Evolutionary conservation across 2,329 filamentous ascomycete genomes (phyloP).

Genomic region (Botrytis fragariae): DNA sequence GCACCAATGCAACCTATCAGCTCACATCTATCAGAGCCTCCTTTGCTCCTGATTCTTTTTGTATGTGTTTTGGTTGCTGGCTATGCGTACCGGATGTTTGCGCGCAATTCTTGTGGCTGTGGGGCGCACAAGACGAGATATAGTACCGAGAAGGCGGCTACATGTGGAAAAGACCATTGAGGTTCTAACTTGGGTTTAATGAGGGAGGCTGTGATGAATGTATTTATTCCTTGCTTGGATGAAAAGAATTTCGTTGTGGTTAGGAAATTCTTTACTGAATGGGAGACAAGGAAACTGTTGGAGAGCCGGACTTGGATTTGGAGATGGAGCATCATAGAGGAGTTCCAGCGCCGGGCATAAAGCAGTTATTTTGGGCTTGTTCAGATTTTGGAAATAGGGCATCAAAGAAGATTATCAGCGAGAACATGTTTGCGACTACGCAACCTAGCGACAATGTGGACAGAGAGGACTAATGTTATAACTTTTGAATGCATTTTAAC

Average conservation of each 20-base stretch:
- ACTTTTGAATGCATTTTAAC: not conserved
- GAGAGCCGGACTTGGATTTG: not conserved
- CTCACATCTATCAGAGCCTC: not conserved
- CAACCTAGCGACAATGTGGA: not conserved
- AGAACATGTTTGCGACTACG: not conserved
- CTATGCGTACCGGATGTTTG: not conserved
- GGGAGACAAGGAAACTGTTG: not conserved
- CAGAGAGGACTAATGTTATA: not conserved
- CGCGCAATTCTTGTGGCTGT: not conserved
- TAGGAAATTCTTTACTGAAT: not conserved
- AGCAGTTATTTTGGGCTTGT: not conserved
- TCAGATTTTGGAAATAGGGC: not conserved
- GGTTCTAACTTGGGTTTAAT: not conserved
- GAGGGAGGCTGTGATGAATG: not conserved
- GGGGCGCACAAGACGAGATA: not conserved
- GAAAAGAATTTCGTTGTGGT: not conserved
- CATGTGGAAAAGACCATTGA: not conserved
- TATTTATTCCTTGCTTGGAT: not conserved
- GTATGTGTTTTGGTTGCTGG: not conserved
- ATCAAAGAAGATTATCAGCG: not conserved
- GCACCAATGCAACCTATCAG: not conserved
- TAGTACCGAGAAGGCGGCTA: not conserved
- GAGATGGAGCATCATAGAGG: not conserved
- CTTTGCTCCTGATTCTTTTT: not conserved
- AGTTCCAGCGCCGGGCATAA: not conserved